Base-by-base conservation (phyloP, 148 eudicot genomes). In the Diospyros lotus region DNA sequence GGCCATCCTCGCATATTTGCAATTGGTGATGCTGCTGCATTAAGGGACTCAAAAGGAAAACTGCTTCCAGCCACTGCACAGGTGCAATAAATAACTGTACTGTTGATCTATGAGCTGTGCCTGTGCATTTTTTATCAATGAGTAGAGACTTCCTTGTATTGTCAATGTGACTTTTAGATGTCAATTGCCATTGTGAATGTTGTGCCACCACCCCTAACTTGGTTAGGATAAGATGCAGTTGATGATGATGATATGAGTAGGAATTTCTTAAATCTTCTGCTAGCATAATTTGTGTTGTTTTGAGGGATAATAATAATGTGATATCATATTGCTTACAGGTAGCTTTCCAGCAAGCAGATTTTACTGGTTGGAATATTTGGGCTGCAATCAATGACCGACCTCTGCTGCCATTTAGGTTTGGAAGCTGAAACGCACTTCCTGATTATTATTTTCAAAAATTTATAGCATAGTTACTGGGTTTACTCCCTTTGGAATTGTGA, bases 291-390 rank as follows among this genome's bases (percentile, higher is more conserved):
- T 38, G 2, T 13, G 28, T 45, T 45, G 38, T 9, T 38, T 59
- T 38, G 18, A 38, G 62, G 41, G 61, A 8, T 65, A 39, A 44
- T n/a, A 17, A 15, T 44, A 54, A 73, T 55, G 45, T 58, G 64
- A 12, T 77, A 10, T 68, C 44, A 28, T 64, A 60, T 66, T 71
- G 11, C 71, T 73, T 43, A 64, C 87, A 92, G 99, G 99, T 95
- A 79, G 99, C 99, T 75, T 90, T 93, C 75, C 99, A 95, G 83
- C 93, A 93, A 85, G 98, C 99, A 66, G 98, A 95, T 88, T 93
- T 89, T 84, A 77, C 92, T 44, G 99, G 98, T 82, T 95, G 99
- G 99, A 95, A 95, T 83, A 76, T 95, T 50, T 95, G 99, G 99
- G 98, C 99, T 70, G 96, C 97, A 75, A 95, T 95, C 75, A 95